Evolutionary conservation across 306 rosid genomes (phyloP), one percentile per base, ranked within the genome.

Genomic region (Medicago arabica): DNA sequence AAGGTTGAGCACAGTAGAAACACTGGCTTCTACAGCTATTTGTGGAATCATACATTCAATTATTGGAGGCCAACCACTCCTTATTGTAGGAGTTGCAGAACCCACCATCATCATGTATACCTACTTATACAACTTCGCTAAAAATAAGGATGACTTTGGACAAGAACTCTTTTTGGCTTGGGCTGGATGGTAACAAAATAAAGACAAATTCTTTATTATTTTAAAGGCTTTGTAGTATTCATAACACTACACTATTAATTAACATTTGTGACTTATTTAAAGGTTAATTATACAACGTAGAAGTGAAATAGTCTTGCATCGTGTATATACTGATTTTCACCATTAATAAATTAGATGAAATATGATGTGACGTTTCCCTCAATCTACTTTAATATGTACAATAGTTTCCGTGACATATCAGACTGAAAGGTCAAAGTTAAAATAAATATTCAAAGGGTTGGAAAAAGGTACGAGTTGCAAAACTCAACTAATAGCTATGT

Each of bases 21-120:
- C 74, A 69, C 28, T 69, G 15, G 38, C 61, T 47, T 49, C 97
- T 16, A 92, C 97, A 6, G 93, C 96, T 1, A 71, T 92, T 2
- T 92, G 97, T 79, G 96, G 97, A 78, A 77, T 90, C 40, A 88
- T 90, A 47, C 97, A 92, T 63, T 86, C 97, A 62, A 60, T 90
- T n/a, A 54, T 90, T 28, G 97, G 96, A 18, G 96, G 97, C 1
- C 97, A 92, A 19, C 96, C 97, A 13, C 84, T 92, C 41, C 70
- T 90, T 65, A 78, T 90, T 31, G 19, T 92, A 23, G 97, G 97
- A 71, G 97, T 92, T 75, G 97, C 97, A 67, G 97, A 92, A 63
- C 97, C 97, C 12, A 92, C 97, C 2, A 87, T 88, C 55, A 88
- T 92, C 23, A 90, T 90, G 97, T 92, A 92, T 83, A 90, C 81